These are phyloP conservation scores for Pisolithus microcarpus DNA, from an alignment of 768 basidiomycete species.

Conservation along the genomic window DNA sequence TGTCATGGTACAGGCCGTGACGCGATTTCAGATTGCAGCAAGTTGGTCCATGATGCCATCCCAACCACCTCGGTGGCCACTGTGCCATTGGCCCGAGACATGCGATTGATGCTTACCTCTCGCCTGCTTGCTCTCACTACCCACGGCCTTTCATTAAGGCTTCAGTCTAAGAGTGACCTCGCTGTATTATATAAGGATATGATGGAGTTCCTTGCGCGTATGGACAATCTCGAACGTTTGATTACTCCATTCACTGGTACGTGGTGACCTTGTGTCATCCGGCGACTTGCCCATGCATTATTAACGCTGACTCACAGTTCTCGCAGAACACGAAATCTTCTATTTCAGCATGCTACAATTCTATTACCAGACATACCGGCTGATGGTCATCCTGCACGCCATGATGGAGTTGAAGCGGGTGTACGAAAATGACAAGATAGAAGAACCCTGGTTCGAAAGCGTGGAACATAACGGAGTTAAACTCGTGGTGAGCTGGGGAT, in stretches of 20 bases:
- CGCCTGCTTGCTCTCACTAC: conserved; percentile 30
- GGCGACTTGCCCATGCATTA: conserved; percentile 5
- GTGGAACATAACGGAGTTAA: conserved; percentile 30
- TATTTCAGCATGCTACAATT: conserved; percentile 36
- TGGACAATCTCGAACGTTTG: conserved; percentile 33
- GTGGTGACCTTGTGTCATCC: conserved; percentile 5
- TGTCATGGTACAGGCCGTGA: conserved; percentile 37
- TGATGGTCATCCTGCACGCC: conserved; percentile 33
- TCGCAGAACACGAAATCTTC: conserved; percentile 36
- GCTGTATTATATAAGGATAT: conserved; percentile 30
- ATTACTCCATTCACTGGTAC: conserved; percentile 33
- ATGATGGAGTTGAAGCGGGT: conserved; percentile 20
- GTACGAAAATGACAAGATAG: conserved; percentile 11
- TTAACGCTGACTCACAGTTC: conserved; percentile 29
- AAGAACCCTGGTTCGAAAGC: conserved; percentile 26
- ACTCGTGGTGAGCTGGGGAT: conserved; percentile 30
- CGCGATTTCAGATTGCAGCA: conserved; percentile 31
- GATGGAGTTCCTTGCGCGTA: conserved; percentile 23
- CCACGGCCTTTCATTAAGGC: conserved; percentile 25
- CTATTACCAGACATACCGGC: conserved; percentile 34
- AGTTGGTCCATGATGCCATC: conserved; percentile 24
- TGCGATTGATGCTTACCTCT: conserved; percentile 31
- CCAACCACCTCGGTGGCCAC: conserved; percentile 19
- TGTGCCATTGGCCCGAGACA: conserved; percentile 22
- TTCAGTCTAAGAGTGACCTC: conserved; percentile 21